Evolutionary conservation across 257 asterid species (phyloP).

Genomic region (Ajuga chamaepitys): DNA sequence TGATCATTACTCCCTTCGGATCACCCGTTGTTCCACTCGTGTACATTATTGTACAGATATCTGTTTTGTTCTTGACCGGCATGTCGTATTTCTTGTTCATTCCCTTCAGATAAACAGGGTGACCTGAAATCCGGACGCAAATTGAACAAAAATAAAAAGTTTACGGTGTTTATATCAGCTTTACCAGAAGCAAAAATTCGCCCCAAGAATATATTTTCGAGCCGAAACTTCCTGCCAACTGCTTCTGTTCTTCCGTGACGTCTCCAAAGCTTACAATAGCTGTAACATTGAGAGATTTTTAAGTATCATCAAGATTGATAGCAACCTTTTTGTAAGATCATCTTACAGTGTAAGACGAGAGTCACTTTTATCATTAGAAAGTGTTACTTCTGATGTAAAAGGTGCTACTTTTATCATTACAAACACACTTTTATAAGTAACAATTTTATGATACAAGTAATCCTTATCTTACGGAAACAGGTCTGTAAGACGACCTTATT

Average conservation of each 20-base stretch:
- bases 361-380: no score
- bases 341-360: no score
- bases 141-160: neutral
- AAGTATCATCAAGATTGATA: no score
- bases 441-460: no score
- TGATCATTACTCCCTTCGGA: constrained; percentile 71
- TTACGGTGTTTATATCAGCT: constrained; percentile 10
- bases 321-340: no score
- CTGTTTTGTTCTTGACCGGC: constrained; percentile 49
- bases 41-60: constrained; percentile 80
- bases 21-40: constrained; percentile 91
- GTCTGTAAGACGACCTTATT: no score
- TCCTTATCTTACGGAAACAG: no score
- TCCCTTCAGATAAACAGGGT: constrained; percentile 34
- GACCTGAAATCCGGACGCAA: neutral
- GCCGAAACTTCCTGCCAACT: constrained; percentile 39
- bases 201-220: constrained; percentile 59
- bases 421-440: no score
- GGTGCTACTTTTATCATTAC: no score
- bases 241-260: constrained; percentile 45
- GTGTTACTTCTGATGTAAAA: no score
- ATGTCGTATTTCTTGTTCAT: constrained; percentile 34
- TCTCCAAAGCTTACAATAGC: constrained; percentile 76
- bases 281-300: constrained; percentile 15
- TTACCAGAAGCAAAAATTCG: constrained; percentile 69